Evolutionary conservation across 2,329 filamentous ascomycete species (phyloP), one percentile per base, ranked within the genome.

Genomic region (Rugonectria rugulosa): DNA sequence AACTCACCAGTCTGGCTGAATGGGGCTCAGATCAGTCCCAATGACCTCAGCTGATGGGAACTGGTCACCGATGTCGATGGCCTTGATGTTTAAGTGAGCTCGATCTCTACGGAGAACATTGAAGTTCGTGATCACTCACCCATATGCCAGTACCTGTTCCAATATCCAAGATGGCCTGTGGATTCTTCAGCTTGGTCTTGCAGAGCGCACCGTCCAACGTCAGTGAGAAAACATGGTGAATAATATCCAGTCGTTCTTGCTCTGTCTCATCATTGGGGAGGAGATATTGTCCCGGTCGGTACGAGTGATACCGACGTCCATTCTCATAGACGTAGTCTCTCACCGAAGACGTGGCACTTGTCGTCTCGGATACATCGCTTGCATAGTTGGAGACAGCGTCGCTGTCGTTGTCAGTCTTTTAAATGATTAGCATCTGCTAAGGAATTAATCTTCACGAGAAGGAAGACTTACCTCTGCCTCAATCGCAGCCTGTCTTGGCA

Each of bases 181-280:
- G 57, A 9, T 60, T 52, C 0, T 62, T 40, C 43, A 68, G 40
- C 29, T 57, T 51, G 1, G 63, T 57, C 26, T 42, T 48, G 20
- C 56, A 79, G 26, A 83, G 63, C 37, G 69, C 70, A 21, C 75
- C 76, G 17, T 74, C 68, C 27, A 80, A 73, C n/a, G 78, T 63
- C 29, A 80, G 50, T 41, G 75, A 77, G 62, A 80, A 78, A 61
- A 85, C 75, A 57, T 83, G 77, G 67, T 85, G 81, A 53, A 80
- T 78, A 60, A 81, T 70, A 59, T 85, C 81, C 10, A 84, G 72
- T 7, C 82, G 79, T 56, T 83, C 79, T 38, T 82, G 72, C 65
- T 85, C 83, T 51, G 49, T 42, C 43, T 65, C 61, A 29, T 64
- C 61, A 34, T 65, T 69, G 6, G 68, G 68, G 2, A 70, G 43